Evolutionary conservation across 2,329 filamentous ascomycete species (phyloP).

Genomic region (Ophiocordyceps australis): DNA sequence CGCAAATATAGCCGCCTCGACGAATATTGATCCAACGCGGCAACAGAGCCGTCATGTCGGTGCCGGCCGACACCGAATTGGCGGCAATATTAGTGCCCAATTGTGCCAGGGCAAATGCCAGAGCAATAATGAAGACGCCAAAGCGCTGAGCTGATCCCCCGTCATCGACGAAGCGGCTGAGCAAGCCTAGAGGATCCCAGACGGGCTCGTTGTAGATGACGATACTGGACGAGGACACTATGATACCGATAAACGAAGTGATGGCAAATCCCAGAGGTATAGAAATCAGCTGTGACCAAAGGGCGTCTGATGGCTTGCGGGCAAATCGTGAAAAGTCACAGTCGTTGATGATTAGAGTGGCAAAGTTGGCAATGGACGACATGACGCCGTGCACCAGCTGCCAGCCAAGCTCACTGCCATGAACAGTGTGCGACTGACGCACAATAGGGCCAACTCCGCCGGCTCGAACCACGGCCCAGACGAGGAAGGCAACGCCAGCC

Average conservation of each 20-base stretch:
- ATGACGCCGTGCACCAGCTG: conserved; percentile 72
- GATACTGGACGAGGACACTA: conserved; percentile 55
- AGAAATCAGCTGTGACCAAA: conserved; percentile 65
- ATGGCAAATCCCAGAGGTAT: conserved; percentile 57
- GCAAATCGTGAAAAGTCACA: conserved; percentile 80
- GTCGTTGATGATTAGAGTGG: conserved; percentile 67
- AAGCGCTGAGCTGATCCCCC: conserved; percentile 52
- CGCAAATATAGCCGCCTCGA: conserved; percentile 74
- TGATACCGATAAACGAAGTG: conserved; percentile 72
- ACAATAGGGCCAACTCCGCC: conserved; percentile 74
- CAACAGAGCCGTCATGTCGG: conserved; percentile 63
- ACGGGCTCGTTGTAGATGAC: conserved; percentile 49
- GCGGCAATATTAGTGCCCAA: conserved; percentile 77
- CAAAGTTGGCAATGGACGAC: conserved; percentile 80
- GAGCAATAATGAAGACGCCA: conserved; percentile 56
- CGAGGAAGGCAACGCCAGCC: conserved; percentile 72
- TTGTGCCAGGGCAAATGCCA: conserved; percentile 60
- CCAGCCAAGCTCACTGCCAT: conserved; percentile 61
- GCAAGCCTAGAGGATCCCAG: conserved; percentile 55
- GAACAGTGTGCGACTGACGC: conserved; percentile 40
- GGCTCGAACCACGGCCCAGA: conserved; percentile 70
- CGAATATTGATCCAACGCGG: conserved; percentile 73
- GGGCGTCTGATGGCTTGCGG: conserved; percentile 51
- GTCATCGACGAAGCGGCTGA: conserved; percentile 49
- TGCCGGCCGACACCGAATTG: conserved; percentile 70